phyloP scores from a whole-genome alignment of 345 rosid genomes.

The Sonneratia alba region DNA sequence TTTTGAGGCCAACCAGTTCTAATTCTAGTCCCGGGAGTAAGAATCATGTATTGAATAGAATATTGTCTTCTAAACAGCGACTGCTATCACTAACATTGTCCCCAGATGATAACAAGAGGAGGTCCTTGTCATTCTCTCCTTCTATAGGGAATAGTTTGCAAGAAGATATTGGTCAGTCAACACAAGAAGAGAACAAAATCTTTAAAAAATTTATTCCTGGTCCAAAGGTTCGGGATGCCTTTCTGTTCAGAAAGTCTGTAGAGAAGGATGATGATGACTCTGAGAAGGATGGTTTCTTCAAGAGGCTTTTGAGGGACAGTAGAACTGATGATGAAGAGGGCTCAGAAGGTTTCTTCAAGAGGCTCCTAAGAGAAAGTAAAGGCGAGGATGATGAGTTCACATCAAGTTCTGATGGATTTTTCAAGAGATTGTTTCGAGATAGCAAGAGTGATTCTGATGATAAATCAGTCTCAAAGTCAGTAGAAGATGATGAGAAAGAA shows the following conservation, averaged over 20 bases:
- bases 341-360: conserved; percentile 73
- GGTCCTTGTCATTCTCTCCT: conserved; percentile 63
- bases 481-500: conserved; percentile 75
- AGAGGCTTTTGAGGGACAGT: conserved; percentile 78
- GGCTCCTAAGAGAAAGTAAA: conserved; percentile 60
- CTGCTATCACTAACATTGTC: conserved; percentile 74
- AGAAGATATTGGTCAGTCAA: conserved; percentile 56
- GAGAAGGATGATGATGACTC: conserved; percentile 85
- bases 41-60: conserved; percentile 78
- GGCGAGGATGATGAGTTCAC: conserved; percentile 61
- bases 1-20: conserved; percentile 41
- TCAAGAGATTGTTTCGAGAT: conserved; percentile 62
- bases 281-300: conserved; percentile 94
- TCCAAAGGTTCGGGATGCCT: conserved; percentile 88
- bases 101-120: conserved; percentile 44
- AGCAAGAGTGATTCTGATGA: conserved; percentile 49
- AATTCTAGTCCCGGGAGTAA: conserved; percentile 67
- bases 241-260: conserved; percentile 83
- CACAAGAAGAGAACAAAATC: conserved; percentile 74
- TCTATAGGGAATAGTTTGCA: conserved; percentile 42
- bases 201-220: conserved; percentile 90
- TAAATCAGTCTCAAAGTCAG: conserved; percentile 33
- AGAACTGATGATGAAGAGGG: conserved; percentile 75
- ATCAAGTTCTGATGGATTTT: conserved; percentile 65
- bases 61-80: conserved; percentile 82